Evolutionary conservation across 2,329 filamentous ascomycete species (phyloP), one percentile per base, ranked within the genome.

Genomic region (Trichoderma gracile): DNA sequence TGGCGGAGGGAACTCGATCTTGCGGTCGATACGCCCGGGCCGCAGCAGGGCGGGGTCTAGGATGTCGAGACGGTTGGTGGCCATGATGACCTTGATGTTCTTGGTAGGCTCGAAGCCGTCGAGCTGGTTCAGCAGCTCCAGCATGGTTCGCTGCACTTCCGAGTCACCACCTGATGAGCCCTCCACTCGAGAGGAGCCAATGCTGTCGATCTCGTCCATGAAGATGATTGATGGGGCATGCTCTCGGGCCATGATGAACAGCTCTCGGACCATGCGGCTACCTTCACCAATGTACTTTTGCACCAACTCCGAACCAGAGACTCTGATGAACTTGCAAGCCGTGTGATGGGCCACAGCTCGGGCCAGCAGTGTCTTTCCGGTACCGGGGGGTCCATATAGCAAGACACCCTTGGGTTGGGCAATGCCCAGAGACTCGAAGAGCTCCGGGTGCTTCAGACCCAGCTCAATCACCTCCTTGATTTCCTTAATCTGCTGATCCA

Each of bases 81-180:
- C 95, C 94, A 99, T 99, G 81, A 99, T 96, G 77, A 99, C 92
- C 80, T 99, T 99, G 87, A 99, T 99, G 80, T 98, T 98, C 84
- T 99, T 99, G 53, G 94, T 98, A 6, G 95, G 95, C 80, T 98
- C 95, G 79, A 99, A 99, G 57, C 95, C 95, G 76, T 99, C 95
- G 66, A 99, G 86, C 82, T 99, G 95, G 81, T 99, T 99, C 69
- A 99, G 87, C 66, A 99, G 84, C 78, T 99, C 95, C 80, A 99
- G 81, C 95, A 99, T 99, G 54, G 95, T 99, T 73, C 95, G 89
- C 81, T 99, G 95, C 60, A 99, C 95, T 79, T 99, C 95, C 1
- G 93, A 97, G 76, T 99, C 95, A 74, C 95, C 95, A 60, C 93
- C 93, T 21, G 92, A 96, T 65, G 91, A 96, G 27, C 94, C 94